A percentile compares a stretch with the other conserved stretches of the same genome.
These are phyloP conservation scores for Ascodesmis nigricans DNA, from an alignment of 495 filamentous ascomycete species.

Conservation along the genomic window DNA sequence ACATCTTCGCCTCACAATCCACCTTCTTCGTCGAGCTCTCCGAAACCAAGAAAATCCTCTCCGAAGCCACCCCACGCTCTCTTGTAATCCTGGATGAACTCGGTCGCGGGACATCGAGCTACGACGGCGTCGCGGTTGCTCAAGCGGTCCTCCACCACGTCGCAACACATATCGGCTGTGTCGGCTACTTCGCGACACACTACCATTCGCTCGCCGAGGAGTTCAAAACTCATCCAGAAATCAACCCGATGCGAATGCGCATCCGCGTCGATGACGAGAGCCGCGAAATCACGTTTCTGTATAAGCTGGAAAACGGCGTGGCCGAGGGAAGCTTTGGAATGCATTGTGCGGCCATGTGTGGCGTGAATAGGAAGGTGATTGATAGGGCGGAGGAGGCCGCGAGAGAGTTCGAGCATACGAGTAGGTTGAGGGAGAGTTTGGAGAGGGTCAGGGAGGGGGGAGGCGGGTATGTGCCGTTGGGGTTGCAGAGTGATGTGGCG, in stretches of 20 bases:
- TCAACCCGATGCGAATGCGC: conserved; percentile 67
- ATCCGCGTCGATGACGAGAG: conserved; percentile 80
- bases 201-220: conserved; percentile 87
- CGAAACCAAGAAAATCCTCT: conserved; percentile 95
- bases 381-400: conserved; percentile 77
- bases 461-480: conserved; percentile 64
- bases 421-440: conserved; percentile 63
- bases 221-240: conserved; percentile 72
- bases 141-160: conserved; percentile 92
- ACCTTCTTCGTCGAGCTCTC: conserved; percentile 98
- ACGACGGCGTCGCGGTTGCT: conserved; percentile 90
- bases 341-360: conserved; percentile 98
- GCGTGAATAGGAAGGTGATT: conserved; percentile 64
- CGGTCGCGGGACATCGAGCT: conserved; percentile 77
- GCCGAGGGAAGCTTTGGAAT: conserved; percentile 97
- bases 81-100: conserved; percentile 97
- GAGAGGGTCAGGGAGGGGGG: conserved; percentile 53
- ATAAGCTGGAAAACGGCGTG: conserved; percentile 84
- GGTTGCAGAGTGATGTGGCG: conserved; percentile 77
- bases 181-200: conserved; percentile 96
- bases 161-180: conserved; percentile 73
- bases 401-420: conserved; percentile 86
- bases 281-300: conserved; percentile 73
- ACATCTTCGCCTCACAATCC: conserved; percentile 93
- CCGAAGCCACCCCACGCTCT: conserved; percentile 81